Base-by-base conservation (phyloP, 208 protist genomes). In the Angomonas ambiguus region DNA sequence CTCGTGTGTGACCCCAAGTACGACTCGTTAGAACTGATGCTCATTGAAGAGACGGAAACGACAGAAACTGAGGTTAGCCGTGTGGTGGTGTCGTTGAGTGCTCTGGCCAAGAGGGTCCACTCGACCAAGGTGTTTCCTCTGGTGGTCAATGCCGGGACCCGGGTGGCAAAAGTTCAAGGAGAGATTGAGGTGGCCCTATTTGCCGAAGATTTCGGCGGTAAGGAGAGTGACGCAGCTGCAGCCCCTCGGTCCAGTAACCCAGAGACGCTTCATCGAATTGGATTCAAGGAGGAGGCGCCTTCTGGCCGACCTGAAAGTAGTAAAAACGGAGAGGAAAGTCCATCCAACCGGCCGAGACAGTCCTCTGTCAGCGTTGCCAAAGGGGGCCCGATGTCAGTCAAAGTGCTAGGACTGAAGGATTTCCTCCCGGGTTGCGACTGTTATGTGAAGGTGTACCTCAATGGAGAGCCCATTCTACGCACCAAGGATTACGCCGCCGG, bases 361-460 rank as follows among this genome's bases (percentile, higher is more conserved):
- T 27, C 24, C 34, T 18, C n/a, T 30, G 11, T 25, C 10, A 56
- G 22, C 6, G 49, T 8, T 8, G 69, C 73, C 13, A 63, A 69
- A n/a, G 79, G 74, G 30, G 84, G 83, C 0, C 86, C 83, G 10
- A 88, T 95, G 84, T 76, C 73, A 10, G 77, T 95, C 62, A 76
- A 70, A 20, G 65, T 95, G 20, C 65, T 92, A 10, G 80, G 82
- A 27, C 70, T 95, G 65, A 64, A 66, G 22, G 72, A 74, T 13
- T 90, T 89, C 65, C 60, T 51, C 18, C 65, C 64, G 5, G 57
- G 65, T 1, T 75, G 33, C 20, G 41, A 73, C 38, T 87, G 74
- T 60, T 90, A 88, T 72, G 89, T 92, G 57, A 91, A 88, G 66
- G 85, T 72, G 27, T 83, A 85, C 65, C 48, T 95, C 32, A 76